phyloP scores from a whole-genome alignment of 108 stramenopile genomes.

The Hondaea fermentalgiana region DNA sequence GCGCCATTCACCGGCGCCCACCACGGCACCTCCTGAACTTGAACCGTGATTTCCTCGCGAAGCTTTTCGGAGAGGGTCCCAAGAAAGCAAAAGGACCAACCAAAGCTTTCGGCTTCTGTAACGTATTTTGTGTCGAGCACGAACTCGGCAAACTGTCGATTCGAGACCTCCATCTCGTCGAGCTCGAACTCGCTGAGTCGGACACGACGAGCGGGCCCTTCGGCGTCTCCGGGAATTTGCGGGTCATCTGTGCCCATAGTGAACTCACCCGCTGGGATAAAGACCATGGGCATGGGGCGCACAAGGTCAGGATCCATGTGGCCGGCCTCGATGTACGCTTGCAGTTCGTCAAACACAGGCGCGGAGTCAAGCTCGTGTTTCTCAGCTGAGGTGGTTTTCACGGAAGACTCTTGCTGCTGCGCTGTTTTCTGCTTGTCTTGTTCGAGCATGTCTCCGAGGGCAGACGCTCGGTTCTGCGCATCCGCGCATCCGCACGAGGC shows the following conservation, averaged over 20 bases:
- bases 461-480: neutral
- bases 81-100: conserved; percentile 48
- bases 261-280: neutral
- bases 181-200: conserved; percentile 53
- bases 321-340: neutral
- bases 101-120: conserved; percentile 39
- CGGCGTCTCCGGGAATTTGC: neutral
- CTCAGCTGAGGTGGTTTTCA: neutral
- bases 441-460: neutral
- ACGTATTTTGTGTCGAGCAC: conserved; percentile 63
- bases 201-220: neutral
- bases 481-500: neutral
- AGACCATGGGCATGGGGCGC: neutral
- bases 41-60: conserved; percentile 49
- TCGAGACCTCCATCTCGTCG: conserved; percentile 65
- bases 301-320: neutral
- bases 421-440: neutral
- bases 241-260: neutral
- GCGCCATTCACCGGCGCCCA: conserved; percentile 39
- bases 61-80: conserved; percentile 34
- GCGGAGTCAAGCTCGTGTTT: neutral
- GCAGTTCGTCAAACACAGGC: neutral
- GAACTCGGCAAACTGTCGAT: conserved; percentile 79
- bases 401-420: no score
- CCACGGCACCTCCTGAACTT: conserved; percentile 61